These are phyloP conservation scores for Leccinum subgranulosum DNA, from an alignment of 768 basidiomycete species.

Conservation along the genomic window DNA sequence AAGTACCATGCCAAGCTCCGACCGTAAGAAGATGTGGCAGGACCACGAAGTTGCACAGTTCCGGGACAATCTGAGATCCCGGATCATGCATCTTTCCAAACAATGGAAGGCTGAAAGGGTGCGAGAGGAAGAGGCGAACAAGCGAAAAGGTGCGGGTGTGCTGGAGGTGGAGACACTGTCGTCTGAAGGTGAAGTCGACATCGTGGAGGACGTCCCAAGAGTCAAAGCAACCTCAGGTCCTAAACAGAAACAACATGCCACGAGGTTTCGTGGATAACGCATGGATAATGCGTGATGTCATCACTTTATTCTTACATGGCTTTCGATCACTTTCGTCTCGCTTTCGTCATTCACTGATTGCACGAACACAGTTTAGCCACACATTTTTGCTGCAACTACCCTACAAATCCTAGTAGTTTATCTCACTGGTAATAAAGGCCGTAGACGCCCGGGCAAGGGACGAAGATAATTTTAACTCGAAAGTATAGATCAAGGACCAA, in stretches of 20 bases:
- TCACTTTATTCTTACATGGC: neutral
- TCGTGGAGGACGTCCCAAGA: constrained; percentile 31
- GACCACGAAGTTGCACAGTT: constrained; percentile 42
- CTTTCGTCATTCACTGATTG: constrained; percentile 4
- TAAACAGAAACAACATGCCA: constrained; percentile 14
- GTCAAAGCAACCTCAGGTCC: constrained; percentile 9
- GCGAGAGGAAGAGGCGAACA: constrained; percentile 33
- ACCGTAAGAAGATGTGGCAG: constrained; percentile 52
- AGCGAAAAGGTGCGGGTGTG: constrained; percentile 22
- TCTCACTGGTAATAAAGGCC: constrained; percentile 12
- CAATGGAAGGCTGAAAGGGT: constrained; percentile 47
- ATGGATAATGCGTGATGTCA: constrained; percentile 5
- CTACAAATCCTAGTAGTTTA: constrained; percentile 15
- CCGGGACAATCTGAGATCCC: constrained; percentile 43
- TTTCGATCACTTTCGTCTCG: constrained; percentile 1
- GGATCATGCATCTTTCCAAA: constrained; percentile 47
- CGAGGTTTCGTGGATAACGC: constrained; percentile 29
- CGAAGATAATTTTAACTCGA: neutral
- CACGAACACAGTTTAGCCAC: neutral
- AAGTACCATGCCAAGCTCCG: constrained; percentile 32
- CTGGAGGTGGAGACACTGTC: constrained; percentile 19
- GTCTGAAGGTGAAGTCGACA: constrained; percentile 41
- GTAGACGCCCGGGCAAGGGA: neutral
- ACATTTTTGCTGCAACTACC: constrained; percentile 12
- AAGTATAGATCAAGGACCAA: neutral